Percentiles rank a stretch among this genome's conserved stretches.
Conservation (phyloP, 225 moss, liverwort and hornwort species). For the Lunularia cruciata region DNA sequence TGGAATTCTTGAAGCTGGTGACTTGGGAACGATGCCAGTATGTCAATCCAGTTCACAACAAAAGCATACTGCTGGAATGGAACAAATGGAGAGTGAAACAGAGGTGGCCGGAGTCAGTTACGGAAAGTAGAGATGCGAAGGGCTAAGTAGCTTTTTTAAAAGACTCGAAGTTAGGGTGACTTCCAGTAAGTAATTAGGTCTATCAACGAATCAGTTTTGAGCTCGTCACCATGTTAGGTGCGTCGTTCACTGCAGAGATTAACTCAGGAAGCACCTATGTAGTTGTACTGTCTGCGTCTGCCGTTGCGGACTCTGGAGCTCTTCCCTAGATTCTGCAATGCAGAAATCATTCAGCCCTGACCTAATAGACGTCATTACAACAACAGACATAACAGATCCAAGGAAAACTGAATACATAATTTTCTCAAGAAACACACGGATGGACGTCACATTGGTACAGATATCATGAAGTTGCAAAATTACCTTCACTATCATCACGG, state of each 20-base stretch:
- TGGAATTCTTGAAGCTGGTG: too few species aligned
- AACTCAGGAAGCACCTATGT: conserved; percentile 57
- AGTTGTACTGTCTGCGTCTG: conserved; percentile 83
- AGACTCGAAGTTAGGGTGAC: too few species aligned
- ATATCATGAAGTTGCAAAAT: neutral
- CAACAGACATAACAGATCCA: neutral
- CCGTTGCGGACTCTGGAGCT: conserved; percentile 70
- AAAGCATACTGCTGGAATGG: too few species aligned
- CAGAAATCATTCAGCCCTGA: conserved; percentile 15
- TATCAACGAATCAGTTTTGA: conserved; percentile 7
- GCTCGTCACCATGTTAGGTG: conserved; percentile 18
- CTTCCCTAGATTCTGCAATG: conserved; percentile 64
- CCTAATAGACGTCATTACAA: too few species aligned
- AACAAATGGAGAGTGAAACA: too few species aligned
- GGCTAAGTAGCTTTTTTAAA: too few species aligned
- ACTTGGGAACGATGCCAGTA: too few species aligned
- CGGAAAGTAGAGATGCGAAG: too few species aligned
- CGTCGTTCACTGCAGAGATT: conserved; percentile 18
- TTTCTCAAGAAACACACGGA: too few species aligned
- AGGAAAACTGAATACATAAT: too few species aligned
- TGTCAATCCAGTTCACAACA: too few species aligned
- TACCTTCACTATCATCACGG: conserved; percentile 92
- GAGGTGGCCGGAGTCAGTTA: too few species aligned
- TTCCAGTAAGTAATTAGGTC: neutral
- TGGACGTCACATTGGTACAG: neutral